Evolutionary conservation across 495 filamentous ascomycete species (phyloP).

Genomic region (Bryoglossum gracile): DNA sequence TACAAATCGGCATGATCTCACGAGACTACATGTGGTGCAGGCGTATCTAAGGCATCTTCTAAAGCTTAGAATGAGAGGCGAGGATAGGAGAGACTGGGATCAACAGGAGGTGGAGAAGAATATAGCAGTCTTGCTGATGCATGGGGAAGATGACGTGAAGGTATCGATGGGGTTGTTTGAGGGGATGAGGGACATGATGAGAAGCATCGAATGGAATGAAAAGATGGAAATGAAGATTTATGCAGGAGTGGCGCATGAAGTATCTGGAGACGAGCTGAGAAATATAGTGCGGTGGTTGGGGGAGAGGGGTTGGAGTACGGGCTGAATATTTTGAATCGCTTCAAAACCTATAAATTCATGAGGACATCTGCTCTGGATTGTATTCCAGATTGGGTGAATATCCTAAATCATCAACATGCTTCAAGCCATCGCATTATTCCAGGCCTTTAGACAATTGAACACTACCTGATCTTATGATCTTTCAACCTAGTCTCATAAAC

Average conservation of each 20-base stretch:
- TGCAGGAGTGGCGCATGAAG: constrained; percentile 14
- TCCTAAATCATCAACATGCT: no score
- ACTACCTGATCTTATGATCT: no score
- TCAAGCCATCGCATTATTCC: no score
- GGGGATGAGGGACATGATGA: not conserved
- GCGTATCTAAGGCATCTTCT: not conserved
- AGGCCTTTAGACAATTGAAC: no score
- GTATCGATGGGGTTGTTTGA: not conserved
- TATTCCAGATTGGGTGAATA: no score
- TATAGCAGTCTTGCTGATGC: not conserved
- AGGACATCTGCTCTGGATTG: no score
- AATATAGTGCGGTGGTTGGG: constrained; percentile 6
- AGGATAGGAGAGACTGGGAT: not conserved
- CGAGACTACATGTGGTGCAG: no score
- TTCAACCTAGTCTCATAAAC: no score
- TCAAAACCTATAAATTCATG: no score
- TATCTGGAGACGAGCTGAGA: constrained; percentile 6
- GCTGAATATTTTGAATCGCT: not conserved
- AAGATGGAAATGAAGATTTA: no score
- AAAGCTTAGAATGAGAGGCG: not conserved
- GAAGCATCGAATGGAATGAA: not conserved
- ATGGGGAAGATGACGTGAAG: not conserved
- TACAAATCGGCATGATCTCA: no score
- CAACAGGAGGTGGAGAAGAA: not conserved
- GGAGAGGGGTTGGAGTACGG: not conserved